Conservation (phyloP, 2,329 filamentous ascomycete species). For the Aspergillus piperis region DNA sequence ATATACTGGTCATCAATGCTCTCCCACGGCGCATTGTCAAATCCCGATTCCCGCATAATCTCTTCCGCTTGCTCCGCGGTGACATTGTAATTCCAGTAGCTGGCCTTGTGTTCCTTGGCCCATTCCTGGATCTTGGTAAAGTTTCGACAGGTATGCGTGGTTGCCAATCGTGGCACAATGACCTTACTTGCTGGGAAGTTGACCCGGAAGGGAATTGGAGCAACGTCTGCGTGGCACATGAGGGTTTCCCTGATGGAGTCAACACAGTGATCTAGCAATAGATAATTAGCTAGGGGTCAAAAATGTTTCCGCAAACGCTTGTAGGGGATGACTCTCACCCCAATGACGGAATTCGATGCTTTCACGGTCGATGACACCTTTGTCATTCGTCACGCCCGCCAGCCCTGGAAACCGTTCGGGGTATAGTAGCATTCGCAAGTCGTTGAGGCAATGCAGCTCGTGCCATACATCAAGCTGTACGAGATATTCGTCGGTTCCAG, state of each 20-base stretch:
- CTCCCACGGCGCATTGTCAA: neutral
- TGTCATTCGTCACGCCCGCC: neutral
- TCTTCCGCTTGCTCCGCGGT: neutral
- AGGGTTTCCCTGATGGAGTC: neutral
- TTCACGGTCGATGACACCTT: neutral
- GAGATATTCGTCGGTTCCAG: neutral
- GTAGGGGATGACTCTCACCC: neutral
- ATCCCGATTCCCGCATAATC: neutral
- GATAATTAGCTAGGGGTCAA: neutral
- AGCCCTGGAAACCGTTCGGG: neutral
- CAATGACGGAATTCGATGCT: neutral
- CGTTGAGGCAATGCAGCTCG: neutral
- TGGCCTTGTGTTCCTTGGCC: neutral
- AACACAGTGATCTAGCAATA: neutral
- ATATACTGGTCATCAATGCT: neutral
- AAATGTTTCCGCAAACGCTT: neutral
- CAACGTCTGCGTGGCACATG: slow-evolving; percentile 1
- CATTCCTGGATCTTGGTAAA: slow-evolving; percentile 5
- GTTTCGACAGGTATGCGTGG: neutral
- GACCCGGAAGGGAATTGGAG: neutral
- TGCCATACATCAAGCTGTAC: slow-evolving; percentile 1
- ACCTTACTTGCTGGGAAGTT: neutral
- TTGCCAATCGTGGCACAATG: neutral
- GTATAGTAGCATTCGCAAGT: neutral
- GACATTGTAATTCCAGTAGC: neutral